Evolutionary conservation across 116 monocot species (phyloP).

Genomic region (Cymodocea nodosa): DNA sequence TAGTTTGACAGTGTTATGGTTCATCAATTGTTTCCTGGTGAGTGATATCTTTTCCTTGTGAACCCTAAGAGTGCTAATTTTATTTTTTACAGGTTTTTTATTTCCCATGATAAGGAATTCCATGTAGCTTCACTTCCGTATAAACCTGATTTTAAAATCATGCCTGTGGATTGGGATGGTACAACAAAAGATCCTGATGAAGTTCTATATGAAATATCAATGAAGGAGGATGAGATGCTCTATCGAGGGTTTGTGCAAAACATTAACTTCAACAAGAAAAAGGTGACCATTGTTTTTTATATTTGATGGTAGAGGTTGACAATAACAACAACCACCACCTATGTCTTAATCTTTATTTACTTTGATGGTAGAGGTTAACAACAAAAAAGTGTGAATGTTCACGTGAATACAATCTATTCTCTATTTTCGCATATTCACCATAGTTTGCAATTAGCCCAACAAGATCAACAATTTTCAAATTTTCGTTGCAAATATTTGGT

Average conservation of each 20-base stretch:
- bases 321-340: no score
- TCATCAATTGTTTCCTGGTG: background rate
- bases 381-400: no score
- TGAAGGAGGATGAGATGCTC: constrained; percentile 82
- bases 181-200: constrained; percentile 78
- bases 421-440: no score
- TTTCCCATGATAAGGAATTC: constrained; percentile 83
- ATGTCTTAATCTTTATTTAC: background rate
- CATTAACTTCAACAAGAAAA: constrained; percentile 83
- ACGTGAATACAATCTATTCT: no score
- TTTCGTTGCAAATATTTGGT: no score
- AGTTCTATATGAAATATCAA: constrained; percentile 85
- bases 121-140: constrained; percentile 88
- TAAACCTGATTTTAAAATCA: constrained; percentile 91
- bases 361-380: background rate
- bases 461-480: no score
- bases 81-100: constrained; percentile 61
- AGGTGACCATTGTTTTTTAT: constrained; percentile 24
- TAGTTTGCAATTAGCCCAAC: no score
- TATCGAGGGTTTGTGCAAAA: constrained; percentile 87
- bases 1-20: background rate
- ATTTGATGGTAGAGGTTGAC: no score
- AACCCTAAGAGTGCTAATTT: background rate
- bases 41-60: background rate
- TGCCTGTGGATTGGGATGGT: constrained; percentile 98